Base-by-base conservation (phyloP, 192 early-diverging fungal genomes). In the Backusella macrospora region DNA sequence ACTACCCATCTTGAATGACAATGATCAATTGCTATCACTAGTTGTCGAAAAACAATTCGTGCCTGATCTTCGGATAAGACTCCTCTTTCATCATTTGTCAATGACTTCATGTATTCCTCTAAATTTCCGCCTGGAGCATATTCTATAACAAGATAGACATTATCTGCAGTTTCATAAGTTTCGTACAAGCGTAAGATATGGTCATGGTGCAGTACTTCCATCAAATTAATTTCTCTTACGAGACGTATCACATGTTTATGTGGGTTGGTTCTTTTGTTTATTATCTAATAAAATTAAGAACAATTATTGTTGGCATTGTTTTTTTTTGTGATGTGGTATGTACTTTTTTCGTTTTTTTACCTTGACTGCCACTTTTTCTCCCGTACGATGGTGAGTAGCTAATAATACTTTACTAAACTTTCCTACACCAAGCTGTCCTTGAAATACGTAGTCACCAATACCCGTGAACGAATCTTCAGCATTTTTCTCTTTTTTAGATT, bases 161-260 rank as follows among this genome's bases (percentile, higher is more conserved):
- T 91, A 76, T 94, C 90, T 40, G 88, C 81, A 3, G 91, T 92
- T 75, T 96, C 92, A 59, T 89, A 85, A 8, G 94, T 90, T 63
- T 97, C 94, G 66, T 93, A 89, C 18, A 97, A 82, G 67, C 90
- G 88, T 63, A 96, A 92, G 82, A 98, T 94, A 76, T 96, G 91
- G 38, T 92, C 91, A 73, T 98, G 96, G 65, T 94, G 84, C 9
- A 98, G 87, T 26, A 95, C 85, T 72, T 96, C 94, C 73, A 98
- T 87, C 52, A 96, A 85, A 59, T 81, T 84, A 59, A 91, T 88
- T 72, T 94, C 93, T 39, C 96, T 89, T 55, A 94, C 89, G 39
- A 96, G 84, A 15, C 95, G 86, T 23, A 78, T 74, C 49, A 87
- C 73, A 21, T 85, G 79, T 29, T 83, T 71, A 9, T 79, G 39